Evolutionary conservation across 768 basidiomycete genomes (phyloP).

Genomic region (Leccinum rimulosum): DNA sequence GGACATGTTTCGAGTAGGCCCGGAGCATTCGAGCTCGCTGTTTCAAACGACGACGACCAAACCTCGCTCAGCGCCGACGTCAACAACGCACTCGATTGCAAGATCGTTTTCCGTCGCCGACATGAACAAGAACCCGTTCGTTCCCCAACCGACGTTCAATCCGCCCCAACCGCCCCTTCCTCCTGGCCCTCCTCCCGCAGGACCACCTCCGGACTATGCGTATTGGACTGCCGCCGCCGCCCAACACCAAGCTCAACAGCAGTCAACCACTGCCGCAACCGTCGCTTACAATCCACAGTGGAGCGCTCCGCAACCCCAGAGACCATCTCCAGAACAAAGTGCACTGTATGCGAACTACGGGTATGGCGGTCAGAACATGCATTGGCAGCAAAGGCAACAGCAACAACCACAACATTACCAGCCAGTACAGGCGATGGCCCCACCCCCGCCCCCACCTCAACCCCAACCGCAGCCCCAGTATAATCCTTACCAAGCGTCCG

Average conservation of each 20-base stretch:
- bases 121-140: conserved; percentile 88
- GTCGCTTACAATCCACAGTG: conserved; percentile 65
- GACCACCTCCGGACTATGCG: conserved; percentile 71
- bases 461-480: conserved; percentile 63
- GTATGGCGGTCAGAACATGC: conserved; percentile 66
- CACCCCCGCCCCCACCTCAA: conserved; percentile 51
- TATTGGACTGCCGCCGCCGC: conserved; percentile 71
- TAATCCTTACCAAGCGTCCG: conserved; percentile 72
- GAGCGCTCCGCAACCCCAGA: conserved; percentile 59
- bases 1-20: conserved; percentile 16
- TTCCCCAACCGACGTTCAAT: conserved; percentile 64
- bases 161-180: conserved; percentile 76
- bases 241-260: conserved; percentile 39
- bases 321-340: conserved; percentile 75
- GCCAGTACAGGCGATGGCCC: conserved; percentile 49
- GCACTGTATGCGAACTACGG: conserved; percentile 90
- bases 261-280: conserved; percentile 36
- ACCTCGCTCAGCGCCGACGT: conserved; percentile 10
- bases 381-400: conserved; percentile 68
- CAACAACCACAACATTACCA: conserved; percentile 49
- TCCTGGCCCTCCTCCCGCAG: conserved; percentile 74
- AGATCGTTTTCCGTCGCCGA: conserved; percentile 8
- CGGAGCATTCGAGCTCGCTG: conserved; percentile 17
- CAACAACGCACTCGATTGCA: conserved; percentile 7
- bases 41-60: conserved; percentile 25